phyloP scores from a whole-genome alignment of 208 protist genomes.

The Trichomonas vaginalis region DNA sequence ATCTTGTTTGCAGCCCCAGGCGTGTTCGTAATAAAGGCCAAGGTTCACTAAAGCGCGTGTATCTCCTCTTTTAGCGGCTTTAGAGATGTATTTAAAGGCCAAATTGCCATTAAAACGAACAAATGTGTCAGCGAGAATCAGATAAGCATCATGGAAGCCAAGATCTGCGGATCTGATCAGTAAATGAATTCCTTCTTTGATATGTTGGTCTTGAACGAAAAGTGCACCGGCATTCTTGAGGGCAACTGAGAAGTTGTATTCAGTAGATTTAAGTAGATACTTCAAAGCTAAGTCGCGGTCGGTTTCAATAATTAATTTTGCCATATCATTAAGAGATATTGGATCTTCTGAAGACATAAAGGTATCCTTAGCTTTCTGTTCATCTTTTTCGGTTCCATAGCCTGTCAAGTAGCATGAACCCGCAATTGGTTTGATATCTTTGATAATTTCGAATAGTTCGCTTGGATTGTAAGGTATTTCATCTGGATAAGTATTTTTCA shows the following conservation, averaged over 20 bases:
- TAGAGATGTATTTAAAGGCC: not conserved
- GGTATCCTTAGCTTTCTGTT: not conserved
- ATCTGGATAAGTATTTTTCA: not conserved
- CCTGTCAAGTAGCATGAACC: not conserved
- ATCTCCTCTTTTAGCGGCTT: not conserved
- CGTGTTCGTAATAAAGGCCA: not conserved
- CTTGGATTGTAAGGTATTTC: not conserved
- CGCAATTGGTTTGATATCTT: not conserved
- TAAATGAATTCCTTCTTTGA: not conserved
- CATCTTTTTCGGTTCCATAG: not conserved
- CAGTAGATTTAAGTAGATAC: not conserved
- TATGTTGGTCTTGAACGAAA: not conserved
- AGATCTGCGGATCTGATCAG: not conserved
- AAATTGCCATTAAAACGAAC: not conserved
- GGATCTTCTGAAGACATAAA: not conserved
- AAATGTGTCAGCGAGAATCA: not conserved
- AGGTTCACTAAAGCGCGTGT: not conserved
- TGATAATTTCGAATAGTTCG: not conserved
- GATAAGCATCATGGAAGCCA: not conserved
- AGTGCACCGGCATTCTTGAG: not conserved
- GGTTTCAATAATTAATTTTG: not conserved
- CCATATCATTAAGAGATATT: not conserved
- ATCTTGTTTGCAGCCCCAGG: not conserved
- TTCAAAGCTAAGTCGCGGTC: not conserved
- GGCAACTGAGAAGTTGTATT: not conserved